Base-by-base conservation (phyloP, 192 early-diverging fungal species). In the Cladochytrium replicatum region DNA sequence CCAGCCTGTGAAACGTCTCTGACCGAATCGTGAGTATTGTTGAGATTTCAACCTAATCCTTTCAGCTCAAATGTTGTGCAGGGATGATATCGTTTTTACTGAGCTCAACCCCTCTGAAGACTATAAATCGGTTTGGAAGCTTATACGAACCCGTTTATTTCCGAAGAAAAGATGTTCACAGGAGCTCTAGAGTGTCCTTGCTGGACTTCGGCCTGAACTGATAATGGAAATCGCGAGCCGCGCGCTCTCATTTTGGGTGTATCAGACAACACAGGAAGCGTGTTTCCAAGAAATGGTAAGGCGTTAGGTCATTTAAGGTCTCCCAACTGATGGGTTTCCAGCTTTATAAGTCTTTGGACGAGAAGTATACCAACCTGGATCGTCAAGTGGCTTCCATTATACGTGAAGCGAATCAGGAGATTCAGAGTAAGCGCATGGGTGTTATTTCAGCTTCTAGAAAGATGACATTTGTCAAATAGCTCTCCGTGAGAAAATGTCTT, bases 71-170 rank as follows among this genome's bases (percentile, higher is more conserved):
- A 13, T 34, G n/a, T 9, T 25, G 27, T 28, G 13, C n/a, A 68
- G 58, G 19, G 67, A 68, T 34, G 67, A 67, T 43, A 59, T 68
- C 31, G 67, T 68, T 1, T 56, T 66, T 25, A 67, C 58, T n/a
- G 64, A 68, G 41, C 50, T 68, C n/a, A 63, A 55, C 42, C 67
- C 67, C n/a, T 61, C 60, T 23, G 67, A 68, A 29, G 67, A 68
- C 29, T 68, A 68, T 43, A 68, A 68, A 51, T 68, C 67, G 4
- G 61, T 68, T 22, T 19, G 63, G 46, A 13, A 5, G 5, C 22
- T 2, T 6, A 6, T 19, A 25, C 22, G 2, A 44, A 44, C 11
- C 11, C 13, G 32, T 11, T 13, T 27, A 44, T 17, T 26, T 11
- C 13, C 11, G 43, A 11, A 37, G 13, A 44, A 27, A 13, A 26